Conservation (phyloP, 2,329 filamentous ascomycete species). For the Fusarium sp. region DNA sequence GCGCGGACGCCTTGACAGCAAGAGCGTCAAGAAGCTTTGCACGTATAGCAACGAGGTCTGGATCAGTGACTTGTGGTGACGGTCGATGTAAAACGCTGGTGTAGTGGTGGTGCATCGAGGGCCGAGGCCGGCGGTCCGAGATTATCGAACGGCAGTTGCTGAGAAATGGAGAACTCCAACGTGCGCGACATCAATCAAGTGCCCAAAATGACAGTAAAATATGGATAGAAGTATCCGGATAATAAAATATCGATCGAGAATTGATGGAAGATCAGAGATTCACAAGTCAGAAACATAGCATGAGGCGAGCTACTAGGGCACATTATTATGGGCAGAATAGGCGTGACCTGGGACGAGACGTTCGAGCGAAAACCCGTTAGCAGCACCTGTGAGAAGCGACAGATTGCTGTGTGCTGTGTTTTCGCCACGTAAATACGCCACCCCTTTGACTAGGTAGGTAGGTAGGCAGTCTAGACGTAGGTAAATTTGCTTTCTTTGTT, state of each 20-base stretch:
- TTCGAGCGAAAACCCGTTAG: slow-evolving; percentile 21
- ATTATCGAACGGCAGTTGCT: not conserved
- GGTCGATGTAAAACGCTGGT: slow-evolving; percentile 12
- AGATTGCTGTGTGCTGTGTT: slow-evolving; percentile 7
- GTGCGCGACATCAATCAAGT: slow-evolving; percentile 22
- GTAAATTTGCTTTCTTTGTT: slow-evolving; percentile 9
- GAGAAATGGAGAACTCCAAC: not conserved
- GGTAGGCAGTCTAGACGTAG: not conserved
- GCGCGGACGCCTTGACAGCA: slow-evolving; percentile 24
- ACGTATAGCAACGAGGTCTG: slow-evolving; percentile 31
- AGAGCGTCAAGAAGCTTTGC: slow-evolving; percentile 21
- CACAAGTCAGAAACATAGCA: slow-evolving; percentile 21
- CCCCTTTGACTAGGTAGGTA: not conserved
- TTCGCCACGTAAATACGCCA: slow-evolving; percentile 28
- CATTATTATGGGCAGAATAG: slow-evolving; percentile 34
- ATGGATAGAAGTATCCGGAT: not conserved
- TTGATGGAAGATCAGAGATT: slow-evolving; percentile 17
- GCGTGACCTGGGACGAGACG: slow-evolving; percentile 17
- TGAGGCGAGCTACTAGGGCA: slow-evolving; percentile 26
- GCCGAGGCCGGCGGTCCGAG: slow-evolving; percentile 14
- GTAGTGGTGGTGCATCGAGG: slow-evolving; percentile 26
- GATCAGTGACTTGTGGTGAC: slow-evolving; percentile 22
- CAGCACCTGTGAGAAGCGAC: slow-evolving; percentile 10
- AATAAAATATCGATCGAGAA: not conserved
- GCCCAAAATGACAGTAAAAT: slow-evolving; percentile 12